phyloP scores from a whole-genome alignment of 2,329 filamentous ascomycete genomes.

The Phaeosphaeria sp. region DNA sequence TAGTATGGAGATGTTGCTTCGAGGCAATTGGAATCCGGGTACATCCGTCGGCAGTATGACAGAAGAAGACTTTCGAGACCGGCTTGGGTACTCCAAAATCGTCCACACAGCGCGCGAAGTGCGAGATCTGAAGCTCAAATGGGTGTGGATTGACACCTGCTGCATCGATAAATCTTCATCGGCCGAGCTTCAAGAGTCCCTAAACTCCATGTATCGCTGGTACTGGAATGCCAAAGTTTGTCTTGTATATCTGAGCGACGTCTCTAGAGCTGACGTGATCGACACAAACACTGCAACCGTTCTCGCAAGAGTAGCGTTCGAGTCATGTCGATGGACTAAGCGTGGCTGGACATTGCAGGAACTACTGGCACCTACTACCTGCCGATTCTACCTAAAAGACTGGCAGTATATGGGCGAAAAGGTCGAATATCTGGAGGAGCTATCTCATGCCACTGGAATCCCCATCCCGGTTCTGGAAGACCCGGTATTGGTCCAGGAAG shows the following conservation, averaged over 20 bases:
- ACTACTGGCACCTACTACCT: constrained; percentile 28
- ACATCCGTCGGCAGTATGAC: constrained; percentile 8
- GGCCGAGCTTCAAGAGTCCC: constrained; percentile 30
- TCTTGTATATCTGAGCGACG: constrained; percentile 27
- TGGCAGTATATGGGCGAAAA: constrained; percentile 38
- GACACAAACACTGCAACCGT: constrained; percentile 18
- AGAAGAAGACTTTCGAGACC: constrained; percentile 21
- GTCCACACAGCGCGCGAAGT: constrained; percentile 20
- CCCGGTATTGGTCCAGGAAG: constrained; percentile 17
- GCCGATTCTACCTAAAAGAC: constrained; percentile 34
- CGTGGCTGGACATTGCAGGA: constrained; percentile 42
- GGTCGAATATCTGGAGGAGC: constrained; percentile 26
- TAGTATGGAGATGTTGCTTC: constrained; percentile 26
- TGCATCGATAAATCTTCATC: constrained; percentile 33
- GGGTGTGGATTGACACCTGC: constrained; percentile 35
- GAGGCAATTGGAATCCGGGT: constrained; percentile 10
- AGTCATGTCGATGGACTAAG: constrained; percentile 29
- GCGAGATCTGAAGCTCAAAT: constrained; percentile 13
- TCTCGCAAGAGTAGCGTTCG: constrained; percentile 20
- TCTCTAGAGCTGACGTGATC: constrained; percentile 7
- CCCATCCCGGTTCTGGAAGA: constrained; percentile 30
- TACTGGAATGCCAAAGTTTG: constrained; percentile 28
- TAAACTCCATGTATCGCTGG: constrained; percentile 37
- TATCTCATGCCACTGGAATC: constrained; percentile 34
- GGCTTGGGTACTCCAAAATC: constrained; percentile 26